Conservation (phyloP, 2,329 filamentous ascomycete genomes). For the Penicillium occitanis region DNA sequence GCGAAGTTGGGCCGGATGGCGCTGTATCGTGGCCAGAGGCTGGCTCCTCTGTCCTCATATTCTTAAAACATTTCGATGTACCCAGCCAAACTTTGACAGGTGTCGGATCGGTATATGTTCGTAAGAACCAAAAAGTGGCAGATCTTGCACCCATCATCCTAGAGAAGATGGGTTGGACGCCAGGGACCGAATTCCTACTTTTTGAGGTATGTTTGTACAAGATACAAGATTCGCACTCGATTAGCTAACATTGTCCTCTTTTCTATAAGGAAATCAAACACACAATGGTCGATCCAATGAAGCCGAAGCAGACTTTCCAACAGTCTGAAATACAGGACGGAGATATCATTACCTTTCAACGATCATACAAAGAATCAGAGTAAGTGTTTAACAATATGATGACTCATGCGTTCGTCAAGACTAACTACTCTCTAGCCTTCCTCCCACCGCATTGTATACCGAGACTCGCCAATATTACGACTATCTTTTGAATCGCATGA, state of each 20-base stretch:
- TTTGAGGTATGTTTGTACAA: constrained; percentile 63
- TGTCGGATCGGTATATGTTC: constrained; percentile 81
- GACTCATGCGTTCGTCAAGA: constrained; percentile 1
- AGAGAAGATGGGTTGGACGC: constrained; percentile 81
- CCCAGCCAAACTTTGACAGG: constrained; percentile 73
- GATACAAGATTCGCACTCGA: not conserved
- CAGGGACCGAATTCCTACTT: constrained; percentile 69
- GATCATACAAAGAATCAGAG: constrained; percentile 50
- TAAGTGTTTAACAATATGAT: constrained; percentile 26
- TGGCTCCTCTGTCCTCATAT: constrained; percentile 70
- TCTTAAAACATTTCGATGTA: constrained; percentile 88
- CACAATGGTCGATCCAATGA: constrained; percentile 93
- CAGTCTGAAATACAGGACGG: constrained; percentile 95
- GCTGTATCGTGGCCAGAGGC: constrained; percentile 65
- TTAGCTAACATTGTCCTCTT: not conserved
- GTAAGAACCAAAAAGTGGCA: constrained; percentile 80
- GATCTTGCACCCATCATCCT: constrained; percentile 77
- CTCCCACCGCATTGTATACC: constrained; percentile 50
- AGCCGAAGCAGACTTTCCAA: constrained; percentile 83
- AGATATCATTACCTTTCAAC: constrained; percentile 94
- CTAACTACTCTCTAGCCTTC: constrained; percentile 27
- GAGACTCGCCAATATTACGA: constrained; percentile 90
- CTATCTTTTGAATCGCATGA: constrained; percentile 80
- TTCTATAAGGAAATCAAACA: constrained; percentile 79
- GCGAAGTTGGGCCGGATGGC: constrained; percentile 67